phyloP scores from a whole-genome alignment of 2,329 filamentous ascomycete species.

The Penicillium sp. region DNA sequence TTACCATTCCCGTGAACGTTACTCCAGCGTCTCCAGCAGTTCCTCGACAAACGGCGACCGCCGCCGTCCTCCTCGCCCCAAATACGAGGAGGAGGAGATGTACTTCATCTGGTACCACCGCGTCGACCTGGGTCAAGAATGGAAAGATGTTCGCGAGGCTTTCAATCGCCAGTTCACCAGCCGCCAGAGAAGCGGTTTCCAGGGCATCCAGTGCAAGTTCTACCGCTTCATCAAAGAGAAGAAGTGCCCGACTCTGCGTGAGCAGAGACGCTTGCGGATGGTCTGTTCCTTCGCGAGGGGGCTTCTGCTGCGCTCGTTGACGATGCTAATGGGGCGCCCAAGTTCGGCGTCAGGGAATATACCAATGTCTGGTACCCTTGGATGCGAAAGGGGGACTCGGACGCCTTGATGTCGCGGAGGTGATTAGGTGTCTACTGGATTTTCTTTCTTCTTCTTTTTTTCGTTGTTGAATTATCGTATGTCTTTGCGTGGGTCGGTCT shows the following conservation, averaged over 20 bases:
- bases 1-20: slow-evolving; percentile 41
- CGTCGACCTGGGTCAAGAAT: slow-evolving; percentile 49
- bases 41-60: slow-evolving; percentile 39
- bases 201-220: slow-evolving; percentile 53
- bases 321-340: slow-evolving; percentile 31
- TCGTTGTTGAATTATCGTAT: slow-evolving; percentile 4
- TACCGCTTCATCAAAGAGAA: slow-evolving; percentile 52
- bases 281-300: slow-evolving; percentile 41
- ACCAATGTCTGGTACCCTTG: slow-evolving; percentile 45
- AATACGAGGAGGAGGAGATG: slow-evolving; percentile 51
- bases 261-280: slow-evolving; percentile 45
- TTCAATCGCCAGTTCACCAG: slow-evolving; percentile 48
- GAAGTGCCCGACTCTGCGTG: slow-evolving; percentile 47
- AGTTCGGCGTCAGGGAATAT: slow-evolving; percentile 45
- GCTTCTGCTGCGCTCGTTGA: slow-evolving; percentile 16
- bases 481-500: slow-evolving; percentile 11
- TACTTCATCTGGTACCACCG: slow-evolving; percentile 55
- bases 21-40: slow-evolving; percentile 44
- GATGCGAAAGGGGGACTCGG: slow-evolving; percentile 38
- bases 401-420: not conserved
- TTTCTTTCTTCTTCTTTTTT: not conserved
- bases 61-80: slow-evolving; percentile 46
- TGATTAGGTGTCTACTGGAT: not conserved
- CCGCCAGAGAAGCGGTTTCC: slow-evolving; percentile 43
- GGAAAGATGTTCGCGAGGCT: slow-evolving; percentile 48